Base-by-base conservation (phyloP, 2,329 filamentous ascomycete species). In the Emmonsiellopsis sp. region DNA sequence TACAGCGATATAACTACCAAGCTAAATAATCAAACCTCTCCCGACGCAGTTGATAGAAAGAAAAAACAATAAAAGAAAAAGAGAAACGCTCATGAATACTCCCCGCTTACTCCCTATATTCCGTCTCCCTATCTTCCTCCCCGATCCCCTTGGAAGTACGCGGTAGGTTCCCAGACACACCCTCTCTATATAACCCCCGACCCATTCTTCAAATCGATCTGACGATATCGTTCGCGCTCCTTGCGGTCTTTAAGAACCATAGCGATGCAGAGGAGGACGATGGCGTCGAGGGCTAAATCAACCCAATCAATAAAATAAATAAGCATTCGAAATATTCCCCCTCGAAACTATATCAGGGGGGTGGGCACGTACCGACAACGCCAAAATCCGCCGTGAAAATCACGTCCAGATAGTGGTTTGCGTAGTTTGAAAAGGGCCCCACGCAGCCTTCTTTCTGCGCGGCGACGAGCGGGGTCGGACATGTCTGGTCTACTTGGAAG, bases 331-430 rank as follows among this genome's bases (percentile, higher is more conserved):
- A 43, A 46, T 38, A 43, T n/a, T n/a, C n/a, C n/a, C 20, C 20
- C 20, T 26, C 20, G 20, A 26, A 26, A 26, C 5, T 26, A 26
- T 26, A 26, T 26, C 20, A 26, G 3, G 20, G 20, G 20, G 20
- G 1, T 26, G 20, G 31, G 37, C 41, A 72, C 70, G 61, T 67
- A 73, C 82, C 87, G 57, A 91, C 87, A 67, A 92, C 83, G 57
- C 86, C 88, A 67, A 93, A 93, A 52, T 86, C 77, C 26, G 82
- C 82, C 1, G 88, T 93, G 69, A 92, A 93, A 65, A 92, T 82
- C 53, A 82, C 72, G 70, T 90, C 86, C 58, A 92, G 73, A 63
- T 85, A 87, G 54, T 75, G 73, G 69, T 89, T 90, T 55, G 84
- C 79, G 62, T 85, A 89, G 52, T 74, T 79, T 26, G 80, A 79